These are phyloP conservation scores for Macrotyloma uniflorum DNA, from an alignment of 306 rosid genomes.

Conservation along the genomic window DNA sequence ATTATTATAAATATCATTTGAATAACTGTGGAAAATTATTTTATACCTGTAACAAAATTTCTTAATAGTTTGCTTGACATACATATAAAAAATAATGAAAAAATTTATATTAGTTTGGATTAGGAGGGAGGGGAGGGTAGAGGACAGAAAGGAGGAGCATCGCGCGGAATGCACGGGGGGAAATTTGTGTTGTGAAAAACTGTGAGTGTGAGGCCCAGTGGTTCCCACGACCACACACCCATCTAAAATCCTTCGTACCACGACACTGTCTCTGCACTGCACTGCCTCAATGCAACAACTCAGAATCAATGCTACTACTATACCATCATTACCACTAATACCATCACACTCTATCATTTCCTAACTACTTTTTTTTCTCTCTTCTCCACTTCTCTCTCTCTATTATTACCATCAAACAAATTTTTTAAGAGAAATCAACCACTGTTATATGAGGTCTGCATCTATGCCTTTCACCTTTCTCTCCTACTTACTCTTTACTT, in stretches of 20 bases:
- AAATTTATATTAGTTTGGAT: background rate
- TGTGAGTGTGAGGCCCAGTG: constrained; percentile 6
- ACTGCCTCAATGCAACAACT: background rate
- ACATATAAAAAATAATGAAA: too few relatives aligned
- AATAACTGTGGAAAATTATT: too few relatives aligned
- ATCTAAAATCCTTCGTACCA: constrained; percentile 37
- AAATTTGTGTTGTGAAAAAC: constrained; percentile 22
- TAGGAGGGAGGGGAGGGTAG: background rate
- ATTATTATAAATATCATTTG: too few relatives aligned
- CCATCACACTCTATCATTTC: background rate
- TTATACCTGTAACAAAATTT: too few relatives aligned
- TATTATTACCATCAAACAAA: background rate
- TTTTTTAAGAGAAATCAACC: background rate
- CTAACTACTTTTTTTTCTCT: constrained; percentile 14
- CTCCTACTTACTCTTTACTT: too few relatives aligned
- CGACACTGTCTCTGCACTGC: constrained; percentile 30
- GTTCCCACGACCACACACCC: background rate
- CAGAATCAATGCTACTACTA: background rate
- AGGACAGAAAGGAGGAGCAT: background rate
- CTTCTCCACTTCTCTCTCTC: background rate
- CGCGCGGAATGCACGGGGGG: constrained; percentile 93
- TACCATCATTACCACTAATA: background rate
- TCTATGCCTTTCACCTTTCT: too few relatives aligned
- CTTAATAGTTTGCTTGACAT: too few relatives aligned
- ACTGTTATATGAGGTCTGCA: too few relatives aligned